phyloP scores from a whole-genome alignment of 768 basidiomycete genomes.

The Galerina marginata region DNA sequence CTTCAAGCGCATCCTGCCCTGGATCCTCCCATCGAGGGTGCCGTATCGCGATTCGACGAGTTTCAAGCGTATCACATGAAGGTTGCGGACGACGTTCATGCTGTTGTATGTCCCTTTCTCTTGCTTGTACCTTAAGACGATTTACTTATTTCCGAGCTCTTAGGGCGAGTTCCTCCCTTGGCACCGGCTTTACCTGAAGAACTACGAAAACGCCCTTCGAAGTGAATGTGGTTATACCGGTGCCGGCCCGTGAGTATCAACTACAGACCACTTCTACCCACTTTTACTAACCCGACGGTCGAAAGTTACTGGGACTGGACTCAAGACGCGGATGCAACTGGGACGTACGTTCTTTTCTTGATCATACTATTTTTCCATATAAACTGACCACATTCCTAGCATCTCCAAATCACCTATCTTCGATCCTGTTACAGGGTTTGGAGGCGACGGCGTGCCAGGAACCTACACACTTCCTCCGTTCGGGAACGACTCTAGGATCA shows the following conservation, averaged over 20 bases:
- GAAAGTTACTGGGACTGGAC: conserved; percentile 49
- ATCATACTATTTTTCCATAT: background rate
- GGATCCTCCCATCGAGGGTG: conserved; percentile 22
- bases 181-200: conserved; percentile 38
- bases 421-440: conserved; percentile 39
- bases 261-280: background rate
- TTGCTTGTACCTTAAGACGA: background rate
- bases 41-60: conserved; percentile 43
- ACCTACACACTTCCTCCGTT: conserved; percentile 22
- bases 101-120: conserved; percentile 32
- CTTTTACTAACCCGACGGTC: background rate
- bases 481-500: conserved; percentile 11
- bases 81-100: conserved; percentile 34
- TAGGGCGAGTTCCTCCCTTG: conserved; percentile 44
- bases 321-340: conserved; percentile 33
- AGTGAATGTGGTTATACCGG: conserved; percentile 43
- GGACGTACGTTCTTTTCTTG: conserved; percentile 19
- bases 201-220: conserved; percentile 38
- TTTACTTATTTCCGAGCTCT: background rate
- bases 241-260: conserved; percentile 33
- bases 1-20: conserved; percentile 35
- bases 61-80: conserved; percentile 42
- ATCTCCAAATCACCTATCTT: conserved; percentile 38
- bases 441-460: conserved; percentile 34
- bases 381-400: conserved; percentile 17